A percentile compares a stretch with the other conserved stretches of the same genome.
phyloP scores from a whole-genome alignment of 768 basidiomycete genomes.

The Suillus ampliporus region DNA sequence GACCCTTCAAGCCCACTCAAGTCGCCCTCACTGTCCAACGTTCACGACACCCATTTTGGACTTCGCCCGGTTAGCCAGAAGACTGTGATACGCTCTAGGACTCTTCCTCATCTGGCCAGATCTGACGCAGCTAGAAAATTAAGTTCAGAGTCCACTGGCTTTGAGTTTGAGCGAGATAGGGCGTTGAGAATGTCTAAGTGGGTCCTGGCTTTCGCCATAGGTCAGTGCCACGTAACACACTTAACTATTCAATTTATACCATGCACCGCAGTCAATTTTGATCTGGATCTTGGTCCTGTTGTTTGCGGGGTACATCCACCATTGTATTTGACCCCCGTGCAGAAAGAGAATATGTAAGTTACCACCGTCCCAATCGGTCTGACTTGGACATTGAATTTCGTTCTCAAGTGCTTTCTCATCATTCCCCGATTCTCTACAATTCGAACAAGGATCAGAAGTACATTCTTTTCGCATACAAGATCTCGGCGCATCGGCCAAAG shows the following conservation, averaged over 20 bases:
- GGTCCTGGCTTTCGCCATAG: constrained; percentile 71
- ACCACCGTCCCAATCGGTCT: constrained; percentile 1
- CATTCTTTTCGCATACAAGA: constrained; percentile 89
- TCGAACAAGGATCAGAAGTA: constrained; percentile 80
- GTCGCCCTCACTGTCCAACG: constrained; percentile 42
- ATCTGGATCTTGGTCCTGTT: constrained; percentile 85
- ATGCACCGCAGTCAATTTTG: constrained; percentile 72
- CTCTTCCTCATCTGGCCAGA: constrained; percentile 46
- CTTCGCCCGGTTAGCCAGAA: constrained; percentile 22
- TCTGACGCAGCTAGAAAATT: constrained; percentile 37
- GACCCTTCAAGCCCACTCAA: constrained; percentile 25
- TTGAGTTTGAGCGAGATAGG: constrained; percentile 54
- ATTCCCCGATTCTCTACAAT: constrained; percentile 88
- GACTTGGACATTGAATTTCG: constrained; percentile 8
- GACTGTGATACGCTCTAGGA: constrained; percentile 49
- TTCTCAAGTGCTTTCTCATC: constrained; percentile 81
- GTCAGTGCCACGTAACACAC: constrained; percentile 38
- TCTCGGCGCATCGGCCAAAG: constrained; percentile 34
- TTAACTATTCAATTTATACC: constrained; percentile 3
- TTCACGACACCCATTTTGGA: constrained; percentile 25
- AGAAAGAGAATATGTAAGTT: constrained; percentile 86
- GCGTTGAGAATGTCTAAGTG: constrained; percentile 62
- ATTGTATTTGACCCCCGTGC: constrained; percentile 62
- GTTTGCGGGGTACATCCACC: constrained; percentile 74
- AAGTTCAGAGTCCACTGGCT: constrained; percentile 43